Conservation (phyloP, 352 stramenopile genomes). For the Phytopythium vexans region DNA sequence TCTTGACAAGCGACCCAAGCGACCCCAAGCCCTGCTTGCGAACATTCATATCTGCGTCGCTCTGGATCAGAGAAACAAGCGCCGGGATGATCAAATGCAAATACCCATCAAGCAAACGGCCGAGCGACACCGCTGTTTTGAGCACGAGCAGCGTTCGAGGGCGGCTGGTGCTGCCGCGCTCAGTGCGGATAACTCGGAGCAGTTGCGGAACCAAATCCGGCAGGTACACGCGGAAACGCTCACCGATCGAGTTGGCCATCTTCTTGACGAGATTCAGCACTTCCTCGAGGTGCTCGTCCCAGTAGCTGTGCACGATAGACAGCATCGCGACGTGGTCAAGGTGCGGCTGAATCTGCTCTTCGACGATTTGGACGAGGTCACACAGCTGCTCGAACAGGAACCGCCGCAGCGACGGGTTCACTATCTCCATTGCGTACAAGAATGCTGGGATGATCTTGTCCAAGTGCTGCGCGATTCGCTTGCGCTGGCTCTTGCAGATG, state of each 20-base stretch:
- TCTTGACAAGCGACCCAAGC: constrained; percentile 83
- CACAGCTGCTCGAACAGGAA: constrained; percentile 96
- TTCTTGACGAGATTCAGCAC: constrained; percentile 98
- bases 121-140: constrained; percentile 76
- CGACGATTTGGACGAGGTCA: constrained; percentile 95
- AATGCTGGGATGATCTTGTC: constrained; percentile 98
- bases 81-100: constrained; percentile 83
- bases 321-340: constrained; percentile 81
- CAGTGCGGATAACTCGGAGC: constrained; percentile 80
- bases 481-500: constrained; percentile 96
- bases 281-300: constrained; percentile 92
- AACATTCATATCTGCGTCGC: constrained; percentile 75
- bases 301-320: constrained; percentile 81
- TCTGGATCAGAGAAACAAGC: constrained; percentile 80
- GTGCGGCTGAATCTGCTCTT: constrained; percentile 94
- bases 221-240: constrained; percentile 89
- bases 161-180: constrained; percentile 58
- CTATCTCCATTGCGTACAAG: constrained; percentile 90
- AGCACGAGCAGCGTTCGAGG: constrained; percentile 75
- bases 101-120: constrained; percentile 76
- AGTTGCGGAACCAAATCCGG: constrained; percentile 86
- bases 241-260: constrained; percentile 76
- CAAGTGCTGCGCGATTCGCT: constrained; percentile 94
- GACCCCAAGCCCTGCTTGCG: constrained; percentile 79
- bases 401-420: constrained; percentile 88